Evolutionary conservation across 495 filamentous ascomycete species (phyloP).

Genomic region (Geoglossum glabrum): DNA sequence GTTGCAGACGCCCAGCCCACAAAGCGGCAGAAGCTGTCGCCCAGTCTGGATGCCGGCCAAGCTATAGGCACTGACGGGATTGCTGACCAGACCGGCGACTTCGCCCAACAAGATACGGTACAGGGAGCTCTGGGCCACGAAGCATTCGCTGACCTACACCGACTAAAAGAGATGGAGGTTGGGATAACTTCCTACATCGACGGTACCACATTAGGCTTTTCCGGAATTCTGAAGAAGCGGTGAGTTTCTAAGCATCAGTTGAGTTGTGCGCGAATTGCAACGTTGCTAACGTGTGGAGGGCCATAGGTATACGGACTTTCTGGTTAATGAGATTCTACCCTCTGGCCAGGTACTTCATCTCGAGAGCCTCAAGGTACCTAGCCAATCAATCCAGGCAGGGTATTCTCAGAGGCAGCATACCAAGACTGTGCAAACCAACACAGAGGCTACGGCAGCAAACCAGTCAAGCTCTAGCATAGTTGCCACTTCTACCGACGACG

Average conservation of each 20-base stretch:
- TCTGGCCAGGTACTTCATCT: conserved; percentile 68
- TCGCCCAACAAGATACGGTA: neutral
- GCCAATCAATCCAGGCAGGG: conserved; percentile 3
- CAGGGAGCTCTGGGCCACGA: neutral
- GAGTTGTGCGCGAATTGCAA: neutral
- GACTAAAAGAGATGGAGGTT: conserved; percentile 24
- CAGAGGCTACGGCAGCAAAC: neutral
- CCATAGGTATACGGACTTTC: conserved; percentile 75
- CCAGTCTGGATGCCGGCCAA: neutral
- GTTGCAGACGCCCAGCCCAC: neutral
- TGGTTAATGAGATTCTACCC: conserved; percentile 77
- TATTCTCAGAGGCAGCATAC: neutral
- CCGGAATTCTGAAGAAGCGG: conserved; percentile 38
- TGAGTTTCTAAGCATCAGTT: conserved; percentile 11
- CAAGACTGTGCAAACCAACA: conserved; percentile 1
- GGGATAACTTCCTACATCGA: conserved; percentile 38
- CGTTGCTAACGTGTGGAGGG: neutral
- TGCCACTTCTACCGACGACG: neutral
- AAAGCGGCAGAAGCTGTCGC: neutral
- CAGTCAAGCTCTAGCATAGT: conserved; percentile 4
- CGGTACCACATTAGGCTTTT: conserved; percentile 27
- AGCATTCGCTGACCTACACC: neutral
- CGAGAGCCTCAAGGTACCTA: conserved; percentile 20
- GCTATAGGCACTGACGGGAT: neutral
- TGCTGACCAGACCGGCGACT: neutral